phyloP scores from a whole-genome alignment of 768 basidiomycete genomes.

The Nidula microcarpa region DNA sequence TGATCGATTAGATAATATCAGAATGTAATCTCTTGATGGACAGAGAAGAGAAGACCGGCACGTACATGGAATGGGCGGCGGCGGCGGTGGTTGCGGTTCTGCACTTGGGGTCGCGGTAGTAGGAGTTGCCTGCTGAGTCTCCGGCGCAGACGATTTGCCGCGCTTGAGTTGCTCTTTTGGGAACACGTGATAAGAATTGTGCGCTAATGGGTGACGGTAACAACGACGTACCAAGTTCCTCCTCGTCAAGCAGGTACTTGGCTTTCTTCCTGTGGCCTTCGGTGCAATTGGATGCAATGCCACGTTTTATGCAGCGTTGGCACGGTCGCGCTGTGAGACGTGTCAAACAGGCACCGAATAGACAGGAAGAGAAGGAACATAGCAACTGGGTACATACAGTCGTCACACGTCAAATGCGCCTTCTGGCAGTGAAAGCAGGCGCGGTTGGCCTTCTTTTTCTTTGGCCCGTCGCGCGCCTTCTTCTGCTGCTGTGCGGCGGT shows the following conservation, averaged over 20 bases:
- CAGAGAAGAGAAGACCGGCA: conserved; percentile 6
- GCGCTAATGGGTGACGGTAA: conserved; percentile 18
- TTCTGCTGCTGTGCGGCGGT: conserved; percentile 37
- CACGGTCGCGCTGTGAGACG: conserved; percentile 80
- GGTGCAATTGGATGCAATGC: conserved; percentile 81
- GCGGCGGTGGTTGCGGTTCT: background rate
- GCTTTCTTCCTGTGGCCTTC: conserved; percentile 98
- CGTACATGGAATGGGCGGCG: conserved; percentile 8
- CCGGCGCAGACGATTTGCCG: conserved; percentile 32
- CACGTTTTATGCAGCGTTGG: conserved; percentile 92
- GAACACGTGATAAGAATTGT: conserved; percentile 32
- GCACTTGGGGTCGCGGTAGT: conserved; percentile 4
- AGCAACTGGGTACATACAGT: conserved; percentile 58
- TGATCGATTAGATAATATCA: conserved; percentile 18
- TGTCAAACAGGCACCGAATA: conserved; percentile 10
- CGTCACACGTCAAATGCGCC: conserved; percentile 98
- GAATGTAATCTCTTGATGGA: conserved; percentile 6
- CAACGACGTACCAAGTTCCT: conserved; percentile 72
- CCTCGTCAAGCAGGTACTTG: conserved; percentile 93
- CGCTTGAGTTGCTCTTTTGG: conserved; percentile 48
- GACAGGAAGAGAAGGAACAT: conserved; percentile 13
- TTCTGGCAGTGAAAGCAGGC: conserved; percentile 97
- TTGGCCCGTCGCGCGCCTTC: conserved; percentile 71
- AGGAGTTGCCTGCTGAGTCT: conserved; percentile 1
- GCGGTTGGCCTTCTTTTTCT: conserved; percentile 93